Base-by-base conservation (phyloP, 169 alveolate genomes). In the Eimeria praecox region DNA sequence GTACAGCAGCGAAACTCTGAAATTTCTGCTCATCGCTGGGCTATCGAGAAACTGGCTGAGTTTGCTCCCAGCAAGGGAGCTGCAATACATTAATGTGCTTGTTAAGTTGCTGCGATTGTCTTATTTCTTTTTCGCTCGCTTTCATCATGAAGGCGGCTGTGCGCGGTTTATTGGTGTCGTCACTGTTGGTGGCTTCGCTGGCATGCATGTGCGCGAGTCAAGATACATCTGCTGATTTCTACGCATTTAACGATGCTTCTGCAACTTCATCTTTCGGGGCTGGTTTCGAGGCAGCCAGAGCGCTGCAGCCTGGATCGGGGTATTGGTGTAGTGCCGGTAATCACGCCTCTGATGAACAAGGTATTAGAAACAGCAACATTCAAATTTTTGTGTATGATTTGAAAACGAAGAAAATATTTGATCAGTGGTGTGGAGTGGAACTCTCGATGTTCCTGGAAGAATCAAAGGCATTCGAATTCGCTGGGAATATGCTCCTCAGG, bases 401-500 rank as follows among this genome's bases (percentile, higher is more conserved):
- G 99, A 98, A 97, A 97, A 9, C 98, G 98, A 24, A 96, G 16
- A 6, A 64, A 64, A 8, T 27, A 30, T 18, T 24, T 44, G n/a
- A 1, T 54, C 96, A 97, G 98, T 98, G 64, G 93, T 98, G 5
- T 98, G 99, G 99, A 97, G 98, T 16, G 99, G 99, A 16, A 97
- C 97, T 44, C 96, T 98, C 90, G 97, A 96, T 94, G 96, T 97
- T n/a, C 93, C 95, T 52, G 98, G 98, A 22, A 95, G 91, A 94
- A 71, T 98, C 30, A 95, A 97, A 95, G 98, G 98, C 42, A 90
- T 98, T 77, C 96, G 97, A 75, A 90, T 98, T 33, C 96, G 97
- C 54, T 98, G 99, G 99, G 98, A 96, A 88, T 98, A 98, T 66
- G 97, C 98, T 4, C 99, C 99, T 30, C 98, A 97, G 97, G 97